Evolutionary conservation across 306 rosid genomes (phyloP).

Genomic region (Cucumis hystrix): DNA sequence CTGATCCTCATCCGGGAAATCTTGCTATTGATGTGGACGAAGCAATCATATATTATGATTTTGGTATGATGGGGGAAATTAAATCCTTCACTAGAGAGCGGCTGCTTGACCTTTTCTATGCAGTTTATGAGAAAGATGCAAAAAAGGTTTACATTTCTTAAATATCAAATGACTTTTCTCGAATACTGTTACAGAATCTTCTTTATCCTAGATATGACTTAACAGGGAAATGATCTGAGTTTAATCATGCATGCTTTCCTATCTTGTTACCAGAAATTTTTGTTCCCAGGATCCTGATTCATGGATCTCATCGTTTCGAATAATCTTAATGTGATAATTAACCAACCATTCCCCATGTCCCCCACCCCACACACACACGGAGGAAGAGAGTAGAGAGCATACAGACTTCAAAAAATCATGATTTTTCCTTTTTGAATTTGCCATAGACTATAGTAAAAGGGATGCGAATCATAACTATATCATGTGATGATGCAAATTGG

Average conservation of each 20-base stretch:
- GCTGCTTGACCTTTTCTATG: conserved; percentile 76
- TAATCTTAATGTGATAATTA: background rate
- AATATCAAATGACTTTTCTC: background rate
- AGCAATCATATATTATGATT: conserved; percentile 79
- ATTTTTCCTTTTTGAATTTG: background rate
- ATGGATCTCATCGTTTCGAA: background rate
- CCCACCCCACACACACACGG: background rate
- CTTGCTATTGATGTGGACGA: conserved; percentile 76
- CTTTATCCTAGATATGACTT: background rate
- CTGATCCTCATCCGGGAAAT: conserved; percentile 98
- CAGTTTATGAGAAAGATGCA: conserved; percentile 81
- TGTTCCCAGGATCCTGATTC: background rate
- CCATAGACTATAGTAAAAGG: background rate
- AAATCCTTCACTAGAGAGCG: conserved; percentile 81
- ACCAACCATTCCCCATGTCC: background rate
- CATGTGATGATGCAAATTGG: background rate
- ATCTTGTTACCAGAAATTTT: background rate
- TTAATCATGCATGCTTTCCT: background rate
- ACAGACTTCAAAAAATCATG: background rate
- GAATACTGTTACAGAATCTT: background rate
- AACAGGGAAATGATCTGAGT: background rate
- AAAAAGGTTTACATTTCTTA: conserved; percentile 45
- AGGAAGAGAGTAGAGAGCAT: background rate
- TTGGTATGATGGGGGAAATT: conserved; percentile 98
- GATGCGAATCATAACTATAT: background rate